phyloP scores from a whole-genome alignment of 2,329 filamentous ascomycete genomes.

The Cladosporium halotolerans region DNA sequence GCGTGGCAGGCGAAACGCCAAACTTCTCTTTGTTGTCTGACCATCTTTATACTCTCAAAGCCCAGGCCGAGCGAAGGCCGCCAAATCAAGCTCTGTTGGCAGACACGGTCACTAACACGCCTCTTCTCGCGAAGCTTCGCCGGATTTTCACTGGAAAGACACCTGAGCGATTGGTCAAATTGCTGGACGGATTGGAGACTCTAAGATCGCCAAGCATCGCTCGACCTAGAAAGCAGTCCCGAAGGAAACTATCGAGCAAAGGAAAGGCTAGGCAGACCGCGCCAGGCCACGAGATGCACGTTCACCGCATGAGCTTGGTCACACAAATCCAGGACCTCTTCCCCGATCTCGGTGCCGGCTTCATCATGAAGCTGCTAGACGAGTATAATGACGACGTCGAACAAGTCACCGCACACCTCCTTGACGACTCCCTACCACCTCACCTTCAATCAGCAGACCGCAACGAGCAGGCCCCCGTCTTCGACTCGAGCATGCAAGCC shows the following conservation, averaged over 20 bases:
- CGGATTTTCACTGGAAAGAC: constrained; percentile 47
- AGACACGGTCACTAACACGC: constrained; percentile 74
- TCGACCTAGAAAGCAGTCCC: constrained; percentile 46
- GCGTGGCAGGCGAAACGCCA: constrained; percentile 60
- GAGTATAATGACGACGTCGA: constrained; percentile 73
- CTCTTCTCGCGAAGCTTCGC: constrained; percentile 60
- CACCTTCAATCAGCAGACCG: constrained; percentile 61
- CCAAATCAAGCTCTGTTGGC: constrained; percentile 60
- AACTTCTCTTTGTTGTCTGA: constrained; percentile 74
- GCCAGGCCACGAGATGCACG: constrained; percentile 50
- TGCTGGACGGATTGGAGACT: constrained; percentile 54
- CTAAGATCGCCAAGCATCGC: constrained; percentile 53
- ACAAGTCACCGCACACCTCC: constrained; percentile 70
- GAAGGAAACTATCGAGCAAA: constrained; percentile 55
- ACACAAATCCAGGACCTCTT: constrained; percentile 92
- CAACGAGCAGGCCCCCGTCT: constrained; percentile 54
- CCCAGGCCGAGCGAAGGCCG: constrained; percentile 58
- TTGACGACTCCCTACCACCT: constrained; percentile 68
- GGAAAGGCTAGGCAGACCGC: constrained; percentile 49
- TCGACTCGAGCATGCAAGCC: constrained; percentile 16
- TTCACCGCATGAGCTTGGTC: constrained; percentile 78
- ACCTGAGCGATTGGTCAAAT: constrained; percentile 52
- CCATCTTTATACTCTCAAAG: constrained; percentile 74
- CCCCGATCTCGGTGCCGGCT: constrained; percentile 76
- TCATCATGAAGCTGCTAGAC: constrained; percentile 71